Evolutionary conservation across 2,329 filamentous ascomycete species (phyloP), one percentile per base, ranked within the genome.

Genomic region (Plectosphaerella cucumerina): DNA sequence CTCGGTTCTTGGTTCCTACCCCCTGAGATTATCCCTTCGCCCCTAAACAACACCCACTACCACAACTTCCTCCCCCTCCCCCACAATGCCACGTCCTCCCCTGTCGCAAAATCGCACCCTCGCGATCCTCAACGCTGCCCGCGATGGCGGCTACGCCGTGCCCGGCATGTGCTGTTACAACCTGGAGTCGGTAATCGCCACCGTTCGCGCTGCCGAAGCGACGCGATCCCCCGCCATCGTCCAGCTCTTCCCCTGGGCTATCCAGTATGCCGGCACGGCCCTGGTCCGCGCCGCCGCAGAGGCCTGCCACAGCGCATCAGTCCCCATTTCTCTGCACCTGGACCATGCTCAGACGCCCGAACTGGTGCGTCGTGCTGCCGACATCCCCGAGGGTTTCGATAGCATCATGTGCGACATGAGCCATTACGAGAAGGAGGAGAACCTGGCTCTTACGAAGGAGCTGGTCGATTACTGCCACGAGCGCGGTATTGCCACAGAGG

Each of bases 361-460:
- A 50, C 75, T 82, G 44, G 82, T 87, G 56, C 74, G 75, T 5
- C 69, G 68, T 1, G 82, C 82, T 0, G 81, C 81, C 0, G 72
- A 77, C 52, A 70, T 82, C 23, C 74, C 74, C 1, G 20, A 23
- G 12, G 42, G 42, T 21, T 89, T 89, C 57, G 86, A 89, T 63
- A 78, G 74, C 50, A 88, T 90, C 62, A 89, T 90, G 86, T 81
- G 89, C 1, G 87, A 90, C 65, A 90, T 90, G 85, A 82, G 76
- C 51, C 86, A 89, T 63, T 84, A 86, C 62, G 84, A 87, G 58
- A 84, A 82, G 59, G 83, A 78, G 48, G 85, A 89, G 70, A 90
- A 89, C 61, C 70, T 90, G 42, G 70, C 74, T 1, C 73, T 77
- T 62, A 89, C 85, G 15, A 74, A 72, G 49, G 80, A 86, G 51